Evolutionary conservation across 768 basidiomycete species (phyloP).

Genomic region (Hypsizygus marmoreus): DNA sequence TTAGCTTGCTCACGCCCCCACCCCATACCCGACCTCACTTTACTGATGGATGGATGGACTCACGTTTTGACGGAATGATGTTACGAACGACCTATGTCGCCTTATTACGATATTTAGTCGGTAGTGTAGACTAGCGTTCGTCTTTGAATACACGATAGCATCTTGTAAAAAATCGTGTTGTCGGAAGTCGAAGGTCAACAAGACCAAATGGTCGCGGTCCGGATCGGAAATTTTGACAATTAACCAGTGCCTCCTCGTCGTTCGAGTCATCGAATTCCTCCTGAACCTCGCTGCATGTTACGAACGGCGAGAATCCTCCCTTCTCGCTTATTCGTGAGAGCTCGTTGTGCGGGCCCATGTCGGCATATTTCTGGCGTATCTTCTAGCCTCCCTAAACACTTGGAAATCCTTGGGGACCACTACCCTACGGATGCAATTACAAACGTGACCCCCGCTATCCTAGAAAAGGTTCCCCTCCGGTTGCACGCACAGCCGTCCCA

Average conservation of each 20-base stretch:
- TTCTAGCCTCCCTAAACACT: constrained; percentile 21
- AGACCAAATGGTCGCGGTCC: constrained; percentile 18
- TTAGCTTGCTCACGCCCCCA: constrained; percentile 4
- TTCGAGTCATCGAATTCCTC: constrained; percentile 1
- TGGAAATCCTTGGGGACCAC: constrained; percentile 61
- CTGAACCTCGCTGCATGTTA: constrained; percentile 15
- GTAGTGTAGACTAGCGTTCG: constrained; percentile 35
- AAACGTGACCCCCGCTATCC: constrained; percentile 85
- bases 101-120: constrained; percentile 30
- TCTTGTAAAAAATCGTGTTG: not conserved
- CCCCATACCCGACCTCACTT: constrained; percentile 16
- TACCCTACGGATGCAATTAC: constrained; percentile 80
- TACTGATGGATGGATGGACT: constrained; percentile 32
- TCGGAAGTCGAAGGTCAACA: too few species aligned
- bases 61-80: constrained; percentile 27
- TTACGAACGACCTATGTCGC: constrained; percentile 26
- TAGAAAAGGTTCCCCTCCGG: constrained; percentile 74
- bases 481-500: constrained; percentile 80
- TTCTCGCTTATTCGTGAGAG: constrained; percentile 3
- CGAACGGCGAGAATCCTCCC: constrained; percentile 11
- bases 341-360: constrained; percentile 6
- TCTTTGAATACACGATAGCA: constrained; percentile 7
- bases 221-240: constrained; percentile 3
- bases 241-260: not conserved
- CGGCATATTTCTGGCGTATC: constrained; percentile 12